These are phyloP conservation scores for Mortierella sp. DNA, from an alignment of 371 early-diverging fungal genomes.

Conservation along the genomic window DNA sequence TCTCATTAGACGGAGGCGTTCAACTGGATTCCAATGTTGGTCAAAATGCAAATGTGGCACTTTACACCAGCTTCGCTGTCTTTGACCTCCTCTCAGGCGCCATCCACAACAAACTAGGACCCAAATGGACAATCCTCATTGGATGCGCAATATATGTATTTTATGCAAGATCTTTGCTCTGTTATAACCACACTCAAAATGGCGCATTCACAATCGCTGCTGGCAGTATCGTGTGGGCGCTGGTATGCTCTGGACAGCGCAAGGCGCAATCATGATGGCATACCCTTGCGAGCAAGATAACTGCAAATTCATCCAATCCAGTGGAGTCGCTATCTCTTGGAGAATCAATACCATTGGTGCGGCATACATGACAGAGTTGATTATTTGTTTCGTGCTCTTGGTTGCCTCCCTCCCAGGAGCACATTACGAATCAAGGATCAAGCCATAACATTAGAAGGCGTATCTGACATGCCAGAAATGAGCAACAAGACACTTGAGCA, in stretches of 20 bases:
- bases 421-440: no score
- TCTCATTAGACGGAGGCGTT: constrained; percentile 79
- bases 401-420: constrained; percentile 56
- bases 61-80: constrained; percentile 80
- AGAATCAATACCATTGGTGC: constrained; percentile 65
- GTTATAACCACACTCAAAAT: neutral
- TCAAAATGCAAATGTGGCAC: constrained; percentile 81
- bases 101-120: constrained; percentile 70
- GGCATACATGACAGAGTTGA: constrained; percentile 49
- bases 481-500: no score
- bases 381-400: constrained; percentile 59
- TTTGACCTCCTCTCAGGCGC: constrained; percentile 77
- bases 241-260: constrained; percentile 8
- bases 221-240: constrained; percentile 7
- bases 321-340: constrained; percentile 70
- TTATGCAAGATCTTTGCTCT: constrained; percentile 57
- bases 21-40: constrained; percentile 75
- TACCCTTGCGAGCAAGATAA: constrained; percentile 7
- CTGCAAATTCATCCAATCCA: constrained; percentile 88
- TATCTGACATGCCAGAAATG: no score
- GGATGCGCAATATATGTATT: constrained; percentile 59
- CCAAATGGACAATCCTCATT: constrained; percentile 64
- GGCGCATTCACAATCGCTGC: neutral
- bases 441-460: no score
- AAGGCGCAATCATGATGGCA: constrained; percentile 12